Base-by-base conservation (phyloP, 805 yeast species). In the Lipomyces yamadae region DNA sequence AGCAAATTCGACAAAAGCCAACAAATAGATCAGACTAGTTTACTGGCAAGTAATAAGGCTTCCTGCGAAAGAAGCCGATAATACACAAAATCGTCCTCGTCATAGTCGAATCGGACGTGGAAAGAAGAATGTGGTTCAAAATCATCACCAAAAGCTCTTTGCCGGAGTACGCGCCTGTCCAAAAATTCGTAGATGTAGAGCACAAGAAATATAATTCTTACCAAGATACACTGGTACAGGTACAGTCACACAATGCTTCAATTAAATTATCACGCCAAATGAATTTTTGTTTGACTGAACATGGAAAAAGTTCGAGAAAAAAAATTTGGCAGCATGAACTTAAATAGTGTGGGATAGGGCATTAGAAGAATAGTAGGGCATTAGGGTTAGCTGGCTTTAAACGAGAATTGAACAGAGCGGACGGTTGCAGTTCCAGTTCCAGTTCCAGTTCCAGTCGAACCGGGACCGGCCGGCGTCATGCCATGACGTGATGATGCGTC, bases 91-190 rank as follows among this genome's bases (percentile, higher is more conserved):
- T 52, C 34, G 67, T 68, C 70, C 67, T 68, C 71, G 71, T 68
- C 71, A 68, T 60, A 68, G 71, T 68, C 71, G 71, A 59, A 63
- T 68, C 71, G 71, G 71, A 68, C 69, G 54, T 30, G 63, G 71
- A 67, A 68, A 68, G 70, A 67, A 68, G 70, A 48, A 42, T 24
- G 58, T 63, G 58, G 60, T 58, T 61, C 62, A 54, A 50, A 48
- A 62, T 67, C 70, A 67, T 65, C 68, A 67, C 24, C 58, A 34
- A 52, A 39, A 24, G 37, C 56, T 54, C 39, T 10, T 10, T 33
- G 30, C 15, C 30, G 42, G 42, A 33, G 29, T 32, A 29, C 11
- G n/a, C 59, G 35, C 30, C 59, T 30, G 35, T 33, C 59, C 32
- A 15, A 45, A 35, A 2, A 8, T n/a, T 7, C 13, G 37, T 11